Evolutionary conservation across 2,329 filamentous ascomycete species (phyloP), one percentile per base, ranked within the genome.

Genomic region (Corniculantispora saksenae): DNA sequence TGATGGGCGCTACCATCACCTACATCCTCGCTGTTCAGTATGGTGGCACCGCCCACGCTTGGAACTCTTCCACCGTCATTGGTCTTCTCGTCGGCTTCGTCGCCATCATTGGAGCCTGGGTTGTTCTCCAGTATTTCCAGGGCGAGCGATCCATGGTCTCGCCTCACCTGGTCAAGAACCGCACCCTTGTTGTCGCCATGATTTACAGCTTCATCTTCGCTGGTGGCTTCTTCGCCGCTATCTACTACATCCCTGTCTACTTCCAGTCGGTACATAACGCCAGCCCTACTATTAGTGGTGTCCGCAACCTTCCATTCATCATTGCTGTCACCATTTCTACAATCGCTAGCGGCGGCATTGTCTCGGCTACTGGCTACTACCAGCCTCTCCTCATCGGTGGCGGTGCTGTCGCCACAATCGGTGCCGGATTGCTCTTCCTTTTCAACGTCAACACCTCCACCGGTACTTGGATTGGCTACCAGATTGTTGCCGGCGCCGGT

Each of bases 401-500:
- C 6, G 74, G 74, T 1, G 77, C 72, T 1, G 67, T 85, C 65
- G 75, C 80, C n/a, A 78, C 78, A 4, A 68, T 83, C 19, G 80
- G 79, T 4, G 71, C 77, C 21, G 81, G 81, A 13, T 72, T 82
- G 2, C 67, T 83, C 27, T 82, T 81, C 66, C 76, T 75, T 7
- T 73, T 83, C 4, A 73, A 78, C 9, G 69, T 78, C 10, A 67
- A 76, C 58, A 79, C 80, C 4, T 68, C 75, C 3, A 75, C 76
- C 1, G 80, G 73, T 15, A 75, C 77, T 48, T 85, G 83, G 83
- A 82, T 86, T 50, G 83, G 83, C 7, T 86, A 83, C 69, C 83
- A 86, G 72, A 76, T 85, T 17, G 65, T 86, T 2, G 77, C 76
- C 32, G 84, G 84, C n/a, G 72, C 79, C 7, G 83, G 81, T 3